Evolutionary conservation across 2,329 filamentous ascomycete genomes (phyloP).

Genomic region (Neofusicoccum cordaticola): DNA sequence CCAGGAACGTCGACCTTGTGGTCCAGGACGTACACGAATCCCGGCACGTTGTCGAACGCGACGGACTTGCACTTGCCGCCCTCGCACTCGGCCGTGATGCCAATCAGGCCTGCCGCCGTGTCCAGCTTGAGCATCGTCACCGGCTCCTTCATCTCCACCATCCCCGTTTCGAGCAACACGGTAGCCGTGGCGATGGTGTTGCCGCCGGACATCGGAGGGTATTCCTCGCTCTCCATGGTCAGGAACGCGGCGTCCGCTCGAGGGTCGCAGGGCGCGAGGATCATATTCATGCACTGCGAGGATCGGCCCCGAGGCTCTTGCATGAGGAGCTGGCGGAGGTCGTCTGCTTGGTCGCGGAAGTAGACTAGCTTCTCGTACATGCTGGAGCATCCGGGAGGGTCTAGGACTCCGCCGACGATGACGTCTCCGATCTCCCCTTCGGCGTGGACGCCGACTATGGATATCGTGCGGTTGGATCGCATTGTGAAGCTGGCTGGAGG

Average conservation of each 20-base stretch:
- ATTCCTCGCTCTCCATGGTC: slow-evolving; percentile 48
- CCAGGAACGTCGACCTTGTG: slow-evolving; percentile 41
- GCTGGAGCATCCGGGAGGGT: slow-evolving; percentile 40
- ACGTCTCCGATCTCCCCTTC: slow-evolving; percentile 51
- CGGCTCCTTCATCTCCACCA: slow-evolving; percentile 47
- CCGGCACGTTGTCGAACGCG: slow-evolving; percentile 46
- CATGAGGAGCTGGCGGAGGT: slow-evolving; percentile 43
- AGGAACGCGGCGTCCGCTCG: slow-evolving; percentile 46
- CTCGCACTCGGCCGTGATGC: slow-evolving; percentile 42
- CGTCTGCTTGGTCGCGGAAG: slow-evolving; percentile 42
- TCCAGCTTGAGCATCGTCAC: slow-evolving; percentile 42
- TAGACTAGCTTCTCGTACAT: slow-evolving; percentile 51
- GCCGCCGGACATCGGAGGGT: slow-evolving; percentile 46
- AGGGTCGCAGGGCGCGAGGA: slow-evolving; percentile 45
- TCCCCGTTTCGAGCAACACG: slow-evolving; percentile 48
- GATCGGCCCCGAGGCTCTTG: slow-evolving; percentile 48
- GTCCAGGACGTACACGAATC: slow-evolving; percentile 44
- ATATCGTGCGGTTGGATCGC: not conserved
- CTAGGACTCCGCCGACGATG: slow-evolving; percentile 47
- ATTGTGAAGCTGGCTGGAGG: not conserved
- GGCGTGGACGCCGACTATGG: slow-evolving; percentile 36
- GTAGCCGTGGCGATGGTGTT: slow-evolving; percentile 47
- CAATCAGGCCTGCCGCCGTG: slow-evolving; percentile 46
- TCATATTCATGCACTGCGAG: slow-evolving; percentile 40
- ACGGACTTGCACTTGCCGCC: slow-evolving; percentile 45